Percentiles rank a stretch among this genome's conserved stretches.
These are phyloP conservation scores for Musa acuminata DNA, from an alignment of 176 grass and related monocot genomes.

Conservation along the genomic window DNA sequence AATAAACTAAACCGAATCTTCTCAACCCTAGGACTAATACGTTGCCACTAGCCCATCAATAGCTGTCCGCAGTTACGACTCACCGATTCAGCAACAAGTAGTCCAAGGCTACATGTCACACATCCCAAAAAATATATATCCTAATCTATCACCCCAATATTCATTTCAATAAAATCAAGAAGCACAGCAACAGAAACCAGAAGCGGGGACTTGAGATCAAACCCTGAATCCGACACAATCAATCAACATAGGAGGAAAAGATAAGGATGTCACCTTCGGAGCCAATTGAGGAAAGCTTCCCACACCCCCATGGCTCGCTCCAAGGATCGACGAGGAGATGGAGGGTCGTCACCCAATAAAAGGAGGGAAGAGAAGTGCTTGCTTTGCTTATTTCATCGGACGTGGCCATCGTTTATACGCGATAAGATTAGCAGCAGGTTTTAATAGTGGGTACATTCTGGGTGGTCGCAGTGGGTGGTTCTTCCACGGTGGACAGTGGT, in stretches of 20 bases:
- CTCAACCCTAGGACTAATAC: background rate
- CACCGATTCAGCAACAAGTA: background rate
- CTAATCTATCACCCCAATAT: background rate
- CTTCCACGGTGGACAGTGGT: background rate
- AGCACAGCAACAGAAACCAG: background rate
- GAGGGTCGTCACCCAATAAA: slow-evolving; percentile 6
- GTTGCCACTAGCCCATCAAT: background rate
- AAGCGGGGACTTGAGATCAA: background rate
- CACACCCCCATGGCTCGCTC: slow-evolving; percentile 59
- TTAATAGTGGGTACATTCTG: background rate
- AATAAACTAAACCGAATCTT: background rate
- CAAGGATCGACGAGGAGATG: background rate
- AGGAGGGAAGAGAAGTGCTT: background rate
- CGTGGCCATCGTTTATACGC: background rate
- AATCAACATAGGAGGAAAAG: background rate
- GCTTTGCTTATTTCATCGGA: background rate
- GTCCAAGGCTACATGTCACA: background rate
- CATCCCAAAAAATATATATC: background rate
- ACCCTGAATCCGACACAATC: background rate
- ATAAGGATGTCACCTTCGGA: slow-evolving; percentile 46
- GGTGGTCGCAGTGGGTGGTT: background rate
- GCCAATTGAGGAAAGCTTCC: slow-evolving; percentile 99
- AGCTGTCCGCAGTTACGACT: background rate
- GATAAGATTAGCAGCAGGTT: background rate
- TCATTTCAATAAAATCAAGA: background rate